Percentiles rank a stretch among this genome's conserved stretches.
Conservation (phyloP, 2,329 filamentous ascomycete genomes). For the Talaromyces islandicus region DNA sequence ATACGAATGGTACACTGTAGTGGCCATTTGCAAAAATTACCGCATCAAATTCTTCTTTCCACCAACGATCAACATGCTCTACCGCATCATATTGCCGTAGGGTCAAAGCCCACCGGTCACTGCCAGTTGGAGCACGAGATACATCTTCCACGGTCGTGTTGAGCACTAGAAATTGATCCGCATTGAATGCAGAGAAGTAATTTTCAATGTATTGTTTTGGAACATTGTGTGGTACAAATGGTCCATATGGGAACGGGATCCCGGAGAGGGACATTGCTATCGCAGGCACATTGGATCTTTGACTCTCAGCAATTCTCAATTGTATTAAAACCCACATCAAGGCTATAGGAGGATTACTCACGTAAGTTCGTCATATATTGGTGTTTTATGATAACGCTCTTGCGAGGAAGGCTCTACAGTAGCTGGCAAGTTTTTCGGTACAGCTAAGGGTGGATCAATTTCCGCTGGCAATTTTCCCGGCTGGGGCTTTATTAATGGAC, state of each 20-base stretch:
- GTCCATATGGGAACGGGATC: constrained; percentile 48
- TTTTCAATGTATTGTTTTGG: constrained; percentile 52
- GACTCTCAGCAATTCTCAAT: not conserved
- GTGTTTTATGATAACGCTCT: constrained; percentile 28
- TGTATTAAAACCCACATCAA: not conserved
- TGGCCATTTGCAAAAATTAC: constrained; percentile 53
- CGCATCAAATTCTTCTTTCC: constrained; percentile 54
- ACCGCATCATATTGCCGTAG: constrained; percentile 34
- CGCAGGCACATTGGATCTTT: constrained; percentile 33
- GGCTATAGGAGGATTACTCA: constrained; percentile 9
- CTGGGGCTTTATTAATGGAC: constrained; percentile 14
- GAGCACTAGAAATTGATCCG: constrained; percentile 40
- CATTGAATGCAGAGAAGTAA: constrained; percentile 48
- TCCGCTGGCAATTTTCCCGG: constrained; percentile 28
- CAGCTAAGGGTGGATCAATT: constrained; percentile 23
- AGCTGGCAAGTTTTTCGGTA: constrained; percentile 20
- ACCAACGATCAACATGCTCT: constrained; percentile 47
- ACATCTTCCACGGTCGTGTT: constrained; percentile 53
- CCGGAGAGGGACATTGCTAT: constrained; percentile 45
- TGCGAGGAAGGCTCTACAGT: constrained; percentile 20
- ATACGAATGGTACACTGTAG: constrained; percentile 51
- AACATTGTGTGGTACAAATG: constrained; percentile 51
- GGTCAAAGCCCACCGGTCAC: constrained; percentile 44
- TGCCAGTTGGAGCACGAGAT: constrained; percentile 48
- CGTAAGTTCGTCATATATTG: constrained; percentile 31